Base-by-base conservation (phyloP, 2,329 filamentous ascomycete species). In the Hypoxylon sp. region DNA sequence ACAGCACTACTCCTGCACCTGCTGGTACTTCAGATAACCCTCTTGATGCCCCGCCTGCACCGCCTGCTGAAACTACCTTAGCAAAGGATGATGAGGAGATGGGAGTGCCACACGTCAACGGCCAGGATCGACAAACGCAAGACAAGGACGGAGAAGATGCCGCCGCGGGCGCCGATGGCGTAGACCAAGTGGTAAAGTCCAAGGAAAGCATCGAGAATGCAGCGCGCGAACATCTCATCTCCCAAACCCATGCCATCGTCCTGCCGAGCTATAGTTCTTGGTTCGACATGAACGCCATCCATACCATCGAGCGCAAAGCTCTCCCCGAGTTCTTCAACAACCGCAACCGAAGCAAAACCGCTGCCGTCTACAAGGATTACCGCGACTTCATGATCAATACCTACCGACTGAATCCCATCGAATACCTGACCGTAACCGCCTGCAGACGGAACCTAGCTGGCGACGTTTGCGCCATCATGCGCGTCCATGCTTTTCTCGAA, bases 351-450 rank as follows among this genome's bases (percentile, higher is more conserved):
- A 98, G 95, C 86, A 99, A 99, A 79, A 99, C 95, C 0, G 90
- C 92, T 1, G 88, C 92, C 45, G 91, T 98, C 18, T 99, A 99
- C 81, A 98, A 98, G 77, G 95, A 99, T 73, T 99, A 99, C 77
- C 89, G 95, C 67, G 95, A 99, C 73, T 99, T 99, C 73, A 99
- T 99, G 95, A 92, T 99, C 79, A 99, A 99, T 79, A 98, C 95
- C 11, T 99, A 99, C 77, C 89, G 95, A 31, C 80, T 99, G 54
- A 99, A 98, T 73, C 95, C 95, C 4, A 85, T 92, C 50, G 95
- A 99, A 75, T 99, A 99, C 72, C 83, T 99, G 52, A 99, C 95
- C 4, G 94, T 99, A 51, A 99, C 95, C 9, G 95, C 95, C 47
- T 99, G 95, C 74, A 85, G 95, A 63, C 86, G 95, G 66, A 99